phyloP scores from a whole-genome alignment of 495 filamentous ascomycete genomes.

The Xylaria palmicola region DNA sequence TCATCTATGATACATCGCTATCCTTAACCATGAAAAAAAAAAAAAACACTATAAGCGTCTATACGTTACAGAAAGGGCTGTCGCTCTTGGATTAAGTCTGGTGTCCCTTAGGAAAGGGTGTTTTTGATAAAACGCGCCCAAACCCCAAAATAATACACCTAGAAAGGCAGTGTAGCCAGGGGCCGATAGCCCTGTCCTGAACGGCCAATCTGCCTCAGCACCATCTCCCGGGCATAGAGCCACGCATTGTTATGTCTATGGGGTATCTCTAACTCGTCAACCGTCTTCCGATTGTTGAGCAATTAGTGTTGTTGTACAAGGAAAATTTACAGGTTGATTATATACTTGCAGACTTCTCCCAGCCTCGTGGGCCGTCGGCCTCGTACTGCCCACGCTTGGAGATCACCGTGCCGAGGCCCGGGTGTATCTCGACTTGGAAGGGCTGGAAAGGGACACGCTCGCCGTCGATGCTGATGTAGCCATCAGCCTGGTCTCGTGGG shows the following conservation, averaged over 20 bases:
- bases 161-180: neutral
- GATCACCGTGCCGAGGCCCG: conserved; percentile 79
- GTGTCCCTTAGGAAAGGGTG: neutral
- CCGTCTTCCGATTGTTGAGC: neutral
- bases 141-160: neutral
- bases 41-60: neutral
- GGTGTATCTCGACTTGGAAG: conserved; percentile 88
- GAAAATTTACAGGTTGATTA: neutral
- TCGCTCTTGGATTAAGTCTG: neutral
- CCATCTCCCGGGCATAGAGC: neutral
- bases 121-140: neutral
- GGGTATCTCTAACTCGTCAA: conserved; percentile 13
- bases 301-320: neutral
- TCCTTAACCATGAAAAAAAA: neutral
- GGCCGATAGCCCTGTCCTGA: neutral
- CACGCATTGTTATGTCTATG: neutral
- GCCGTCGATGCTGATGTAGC: conserved; percentile 93
- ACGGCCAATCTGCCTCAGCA: neutral
- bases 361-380: conserved; percentile 57
- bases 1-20: conserved; percentile 13
- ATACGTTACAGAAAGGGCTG: neutral
- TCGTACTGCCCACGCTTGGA: conserved; percentile 73
- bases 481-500: conserved; percentile 65
- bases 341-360: conserved; percentile 33
- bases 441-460: conserved; percentile 81